phyloP scores from a whole-genome alignment of 768 basidiomycete genomes.

The Amyloporia xantha region DNA sequence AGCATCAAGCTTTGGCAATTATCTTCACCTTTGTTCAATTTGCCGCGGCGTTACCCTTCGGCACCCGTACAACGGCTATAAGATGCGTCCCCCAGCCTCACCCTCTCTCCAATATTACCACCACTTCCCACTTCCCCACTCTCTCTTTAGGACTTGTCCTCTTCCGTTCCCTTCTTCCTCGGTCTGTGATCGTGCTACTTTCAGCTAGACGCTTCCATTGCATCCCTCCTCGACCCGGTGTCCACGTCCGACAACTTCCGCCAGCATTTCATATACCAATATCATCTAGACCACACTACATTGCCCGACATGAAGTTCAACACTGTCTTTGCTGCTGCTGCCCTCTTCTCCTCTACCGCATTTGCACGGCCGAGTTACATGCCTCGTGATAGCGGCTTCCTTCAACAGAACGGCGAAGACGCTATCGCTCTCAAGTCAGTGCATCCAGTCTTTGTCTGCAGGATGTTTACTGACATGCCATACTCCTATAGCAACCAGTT shows the following conservation, averaged over 20 bases:
- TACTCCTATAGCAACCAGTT: conserved; percentile 32
- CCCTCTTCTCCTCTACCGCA: conserved; percentile 24
- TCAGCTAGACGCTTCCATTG: neutral
- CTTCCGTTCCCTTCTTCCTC: neutral
- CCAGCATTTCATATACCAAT: neutral
- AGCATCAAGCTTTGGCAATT: too few species aligned
- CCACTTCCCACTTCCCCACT: too few species aligned
- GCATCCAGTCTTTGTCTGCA: neutral
- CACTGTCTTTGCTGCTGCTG: conserved; percentile 26
- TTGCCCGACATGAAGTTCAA: conserved; percentile 30
- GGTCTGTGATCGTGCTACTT: neutral
- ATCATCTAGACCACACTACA: neutral
- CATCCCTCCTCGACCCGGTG: neutral
- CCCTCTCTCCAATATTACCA: too few species aligned
- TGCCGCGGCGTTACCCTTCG: neutral
- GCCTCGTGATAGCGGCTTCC: conserved; percentile 11
- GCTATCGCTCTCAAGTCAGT: conserved; percentile 25
- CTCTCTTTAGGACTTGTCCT: neutral
- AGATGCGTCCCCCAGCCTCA: too few species aligned
- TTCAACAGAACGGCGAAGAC: conserved; percentile 24
- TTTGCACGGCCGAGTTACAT: conserved; percentile 17
- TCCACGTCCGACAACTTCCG: neutral
- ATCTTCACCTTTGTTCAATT: too few species aligned
- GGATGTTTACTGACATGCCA: conserved; percentile 1
- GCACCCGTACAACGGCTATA: neutral